phyloP scores from a whole-genome alignment of 1,139 yeast genomes.

The Meyerozyma smithsonii region DNA sequence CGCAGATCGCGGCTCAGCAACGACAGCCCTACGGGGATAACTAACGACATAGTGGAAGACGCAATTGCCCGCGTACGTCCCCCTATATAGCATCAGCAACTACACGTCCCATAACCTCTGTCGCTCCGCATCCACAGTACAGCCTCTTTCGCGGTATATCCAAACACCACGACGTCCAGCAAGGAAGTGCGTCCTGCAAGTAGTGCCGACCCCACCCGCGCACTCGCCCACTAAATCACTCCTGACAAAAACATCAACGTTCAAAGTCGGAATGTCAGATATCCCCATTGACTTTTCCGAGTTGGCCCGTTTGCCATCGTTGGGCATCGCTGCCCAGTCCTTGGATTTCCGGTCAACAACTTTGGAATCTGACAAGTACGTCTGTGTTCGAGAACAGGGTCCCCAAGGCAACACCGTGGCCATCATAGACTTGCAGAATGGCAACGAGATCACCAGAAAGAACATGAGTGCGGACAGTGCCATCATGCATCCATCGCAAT shows the following conservation, averaged over 20 bases:
- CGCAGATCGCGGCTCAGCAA: constrained; percentile 17
- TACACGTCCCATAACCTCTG: neutral
- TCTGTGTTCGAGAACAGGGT: constrained; percentile 79
- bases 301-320: constrained; percentile 77
- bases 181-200: neutral
- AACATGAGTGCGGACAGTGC: constrained; percentile 98
- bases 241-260: constrained; percentile 2
- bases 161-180: neutral
- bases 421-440: constrained; percentile 77
- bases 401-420: constrained; percentile 85
- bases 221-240: constrained; percentile 3
- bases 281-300: constrained; percentile 97
- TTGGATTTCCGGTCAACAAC: constrained; percentile 94
- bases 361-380: constrained; percentile 85
- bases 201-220: neutral
- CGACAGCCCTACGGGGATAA: constrained; percentile 29
- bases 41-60: constrained; percentile 37
- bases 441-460: constrained; percentile 72
- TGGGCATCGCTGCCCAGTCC: constrained; percentile 79
- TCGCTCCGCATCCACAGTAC: neutral
- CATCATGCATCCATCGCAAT: constrained; percentile 87
- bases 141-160: neutral
- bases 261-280: constrained; percentile 39
- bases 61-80: constrained; percentile 33
- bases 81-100: constrained; percentile 24